A percentile compares a stretch with the other conserved stretches of the same genome.
phyloP scores from a whole-genome alignment of 345 rosid genomes.

The Limnanthes douglasii region DNA sequence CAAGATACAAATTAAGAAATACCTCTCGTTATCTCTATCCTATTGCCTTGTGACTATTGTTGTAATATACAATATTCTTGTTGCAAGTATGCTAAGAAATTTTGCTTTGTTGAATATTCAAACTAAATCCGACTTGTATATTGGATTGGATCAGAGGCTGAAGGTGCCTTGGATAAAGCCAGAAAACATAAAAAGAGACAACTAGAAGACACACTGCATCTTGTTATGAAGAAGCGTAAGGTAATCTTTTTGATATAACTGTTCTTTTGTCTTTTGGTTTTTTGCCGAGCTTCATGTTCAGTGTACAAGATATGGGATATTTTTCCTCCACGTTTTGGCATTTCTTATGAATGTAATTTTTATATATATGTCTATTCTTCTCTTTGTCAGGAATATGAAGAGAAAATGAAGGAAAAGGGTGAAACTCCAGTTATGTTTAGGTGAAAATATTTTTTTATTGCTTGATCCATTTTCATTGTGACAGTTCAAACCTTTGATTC shows the following conservation, averaged over 20 bases:
- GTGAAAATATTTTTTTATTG: too few relatives aligned
- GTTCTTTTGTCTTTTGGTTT: not conserved
- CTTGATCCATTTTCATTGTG: too few relatives aligned
- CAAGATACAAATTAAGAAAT: too few relatives aligned
- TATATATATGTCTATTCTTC: not conserved
- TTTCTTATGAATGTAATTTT: constrained; percentile 6
- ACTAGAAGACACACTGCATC: constrained; percentile 91
- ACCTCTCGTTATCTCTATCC: too few relatives aligned
- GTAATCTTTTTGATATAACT: constrained; percentile 16
- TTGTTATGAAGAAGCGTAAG: constrained; percentile 86
- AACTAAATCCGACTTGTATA: constrained; percentile 3
- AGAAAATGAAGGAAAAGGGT: constrained; percentile 92
- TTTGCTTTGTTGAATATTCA: not conserved
- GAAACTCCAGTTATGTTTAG: constrained; percentile 97
- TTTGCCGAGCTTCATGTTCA: too few relatives aligned
- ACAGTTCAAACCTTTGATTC: too few relatives aligned
- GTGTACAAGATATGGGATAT: too few relatives aligned
- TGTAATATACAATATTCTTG: too few relatives aligned
- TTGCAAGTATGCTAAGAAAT: too few relatives aligned
- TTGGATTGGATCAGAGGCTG: constrained; percentile 64
- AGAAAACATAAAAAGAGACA: constrained; percentile 98
- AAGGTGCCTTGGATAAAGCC: constrained; percentile 98
- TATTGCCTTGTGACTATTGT: too few relatives aligned
- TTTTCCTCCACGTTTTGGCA: constrained; percentile 4
- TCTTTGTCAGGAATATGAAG: constrained; percentile 56